Evolutionary conservation across 2,329 filamentous ascomycete species (phyloP).

Genomic region (Hypomyces perniciosus): DNA sequence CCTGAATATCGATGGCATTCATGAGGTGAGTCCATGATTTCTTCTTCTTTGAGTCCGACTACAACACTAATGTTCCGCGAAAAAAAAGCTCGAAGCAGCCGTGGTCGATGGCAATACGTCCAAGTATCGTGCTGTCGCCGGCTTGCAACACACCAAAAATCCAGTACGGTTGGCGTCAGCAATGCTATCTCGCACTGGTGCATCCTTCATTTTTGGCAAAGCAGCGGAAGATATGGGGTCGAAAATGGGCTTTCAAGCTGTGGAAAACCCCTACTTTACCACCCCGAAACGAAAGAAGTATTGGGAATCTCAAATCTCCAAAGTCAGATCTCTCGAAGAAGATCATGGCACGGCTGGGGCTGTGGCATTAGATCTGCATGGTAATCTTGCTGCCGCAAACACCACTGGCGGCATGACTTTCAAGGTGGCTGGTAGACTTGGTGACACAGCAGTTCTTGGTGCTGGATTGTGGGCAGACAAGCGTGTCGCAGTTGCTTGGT

Average conservation of each 20-base stretch:
- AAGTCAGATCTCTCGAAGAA: background rate
- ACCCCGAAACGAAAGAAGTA: background rate
- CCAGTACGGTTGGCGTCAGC: background rate
- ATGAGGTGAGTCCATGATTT: too few relatives aligned
- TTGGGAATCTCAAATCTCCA: background rate
- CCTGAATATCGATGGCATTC: background rate
- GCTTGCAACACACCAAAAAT: background rate
- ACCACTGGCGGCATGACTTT: slow-evolving; percentile 1
- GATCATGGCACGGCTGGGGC: background rate
- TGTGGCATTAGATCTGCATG: background rate
- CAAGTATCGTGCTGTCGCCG: background rate
- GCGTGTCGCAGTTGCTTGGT: background rate
- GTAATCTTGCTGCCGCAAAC: background rate
- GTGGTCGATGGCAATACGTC: background rate
- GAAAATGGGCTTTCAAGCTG: background rate
- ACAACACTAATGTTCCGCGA: too few relatives aligned
- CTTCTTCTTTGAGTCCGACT: too few relatives aligned
- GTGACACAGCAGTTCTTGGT: background rate
- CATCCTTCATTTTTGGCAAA: too few relatives aligned
- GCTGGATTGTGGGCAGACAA: background rate
- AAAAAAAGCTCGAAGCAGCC: background rate
- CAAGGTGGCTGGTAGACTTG: background rate
- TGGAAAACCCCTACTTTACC: background rate
- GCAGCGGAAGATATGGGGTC: background rate
- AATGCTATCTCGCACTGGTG: too few relatives aligned